Evolutionary conservation across 2,329 filamentous ascomycete species (phyloP), one percentile per base, ranked within the genome.

Genomic region (Phaeoacremonium minimum): DNA sequence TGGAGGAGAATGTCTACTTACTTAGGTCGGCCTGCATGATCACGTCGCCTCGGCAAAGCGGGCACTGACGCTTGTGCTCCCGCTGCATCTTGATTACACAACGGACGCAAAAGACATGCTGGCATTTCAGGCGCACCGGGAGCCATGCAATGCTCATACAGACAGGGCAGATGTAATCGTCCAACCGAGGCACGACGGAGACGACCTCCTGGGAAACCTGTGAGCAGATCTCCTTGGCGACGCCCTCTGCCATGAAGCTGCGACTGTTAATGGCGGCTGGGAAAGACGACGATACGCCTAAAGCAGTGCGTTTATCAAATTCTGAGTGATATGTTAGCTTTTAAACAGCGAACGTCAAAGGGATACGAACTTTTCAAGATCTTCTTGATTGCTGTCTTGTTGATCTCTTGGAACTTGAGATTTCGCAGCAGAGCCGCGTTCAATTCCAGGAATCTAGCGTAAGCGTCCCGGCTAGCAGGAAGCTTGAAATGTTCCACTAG

Each of bases 391-490:
- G 88, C 88, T 18, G 75, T 75, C 46, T 78, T 77, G 51, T 95
- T 94, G 46, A 94, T 80, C 53, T 93, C 87, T 51, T 90, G 86
- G 48, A 94, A 95, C 41, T 83, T 81, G 45, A 95, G 70, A 35
- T 85, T 84, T 43, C 82, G 82, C n/a, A 94, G 69, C n/a, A 95
- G 71, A 35, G 77, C 73, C 16, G 77, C 67, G 53, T 95, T 95
- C 48, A 94, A 71, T 32, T 72, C 65, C 42, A 91, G 61, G 50
- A 94, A 95, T 16, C 72, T 73, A 36, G 74, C 64, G 33, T 89
- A 75, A 2, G 87, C 83, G 7, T 66, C 53, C 15, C 69, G 67
- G 46, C 85, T 89, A 35, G 81, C 73, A 16, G 74, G 66, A 32
- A 85, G 71, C 56, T 80, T 85, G 60, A 91, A 82, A 33, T 67